Percentiles rank a stretch among this genome's conserved stretches.
Evolutionary conservation across 257 asterid species (phyloP).

Genomic region (Plantago ovata): DNA sequence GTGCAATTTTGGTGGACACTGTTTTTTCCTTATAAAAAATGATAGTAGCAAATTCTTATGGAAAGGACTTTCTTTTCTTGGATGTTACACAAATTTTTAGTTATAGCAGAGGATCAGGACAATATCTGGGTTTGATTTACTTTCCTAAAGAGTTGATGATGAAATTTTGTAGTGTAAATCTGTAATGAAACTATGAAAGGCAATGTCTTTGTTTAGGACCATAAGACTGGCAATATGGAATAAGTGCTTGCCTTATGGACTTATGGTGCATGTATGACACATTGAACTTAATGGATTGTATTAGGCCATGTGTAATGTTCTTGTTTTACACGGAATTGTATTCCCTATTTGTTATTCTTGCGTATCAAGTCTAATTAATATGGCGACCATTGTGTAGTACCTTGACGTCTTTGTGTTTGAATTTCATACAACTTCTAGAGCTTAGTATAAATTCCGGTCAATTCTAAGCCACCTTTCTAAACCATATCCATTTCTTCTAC

Average conservation of each 20-base stretch:
- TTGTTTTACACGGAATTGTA: neutral
- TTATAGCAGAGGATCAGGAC: neutral
- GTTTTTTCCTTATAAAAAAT: too few relatives aligned
- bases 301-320: slow-evolving; percentile 1
- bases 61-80: too few relatives aligned
- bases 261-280: neutral
- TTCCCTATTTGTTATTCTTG: slow-evolving; percentile 26
- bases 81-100: too few relatives aligned
- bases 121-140: neutral
- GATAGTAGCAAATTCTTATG: too few relatives aligned
- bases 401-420: slow-evolving; percentile 30
- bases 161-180: too few relatives aligned
- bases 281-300: neutral
- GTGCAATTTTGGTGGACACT: too few relatives aligned
- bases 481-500: slow-evolving; percentile 9
- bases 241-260: neutral
- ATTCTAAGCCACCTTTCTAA: slow-evolving; percentile 1
- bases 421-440: neutral
- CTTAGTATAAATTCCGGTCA: too few relatives aligned
- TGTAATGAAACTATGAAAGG: neutral
- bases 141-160: neutral
- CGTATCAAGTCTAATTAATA: slow-evolving; percentile 11
- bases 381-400: slow-evolving; percentile 14
- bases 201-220: neutral
- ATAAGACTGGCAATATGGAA: neutral